Evolutionary conservation across 2,329 filamentous ascomycete genomes (phyloP), one percentile per base, ranked within the genome.

Genomic region (Cladosporium sp.): DNA sequence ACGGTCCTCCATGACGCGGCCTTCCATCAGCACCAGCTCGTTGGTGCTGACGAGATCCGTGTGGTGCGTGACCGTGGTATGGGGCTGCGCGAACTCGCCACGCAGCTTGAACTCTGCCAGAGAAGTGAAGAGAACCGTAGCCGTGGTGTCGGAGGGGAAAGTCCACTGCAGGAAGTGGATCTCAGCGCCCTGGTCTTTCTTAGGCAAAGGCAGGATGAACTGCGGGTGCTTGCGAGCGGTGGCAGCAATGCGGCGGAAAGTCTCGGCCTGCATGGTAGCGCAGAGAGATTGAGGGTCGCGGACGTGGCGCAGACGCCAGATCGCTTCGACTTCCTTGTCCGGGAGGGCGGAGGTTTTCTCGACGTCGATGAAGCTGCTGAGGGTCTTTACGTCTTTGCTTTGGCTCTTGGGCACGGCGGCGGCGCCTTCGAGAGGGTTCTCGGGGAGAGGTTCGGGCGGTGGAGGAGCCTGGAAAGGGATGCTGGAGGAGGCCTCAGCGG

Each of bases 121-220:
- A 63, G 93, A 87, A 0, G 93, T 98, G 72, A 98, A 97, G 29
- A 98, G 82, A 5, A 97, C 72, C 27, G 72, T 79, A 0, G 72
- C 70, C 1, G 74, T 76, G 1, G 77, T 70, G 2, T 76, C 74
- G 0, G 83, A 78, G 53, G 95, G 91, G 69, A 95, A 96, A 0
- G 86, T 87, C 89, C 94, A 98, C 70, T 98, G 92, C 55, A 98
- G 71, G 69, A 95, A 95, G 71, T 98, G 93, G 39, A 98, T 90
- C 69, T 97, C 93, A 40, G 90, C 88, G 45, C 88, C 88, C 54
- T 79, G 73, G 3, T 70, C 70, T 54, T 69, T 68, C 41, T 79
- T 87, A 57, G 87, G 87, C 6, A 97, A 78, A 0, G 93, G 93
- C 1, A 98, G 80, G 49, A 98, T 85, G 72, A 98, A 98, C 60